Evolutionary conservation across 441 rosid species (phyloP).

Genomic region (Populus hybrid): DNA sequence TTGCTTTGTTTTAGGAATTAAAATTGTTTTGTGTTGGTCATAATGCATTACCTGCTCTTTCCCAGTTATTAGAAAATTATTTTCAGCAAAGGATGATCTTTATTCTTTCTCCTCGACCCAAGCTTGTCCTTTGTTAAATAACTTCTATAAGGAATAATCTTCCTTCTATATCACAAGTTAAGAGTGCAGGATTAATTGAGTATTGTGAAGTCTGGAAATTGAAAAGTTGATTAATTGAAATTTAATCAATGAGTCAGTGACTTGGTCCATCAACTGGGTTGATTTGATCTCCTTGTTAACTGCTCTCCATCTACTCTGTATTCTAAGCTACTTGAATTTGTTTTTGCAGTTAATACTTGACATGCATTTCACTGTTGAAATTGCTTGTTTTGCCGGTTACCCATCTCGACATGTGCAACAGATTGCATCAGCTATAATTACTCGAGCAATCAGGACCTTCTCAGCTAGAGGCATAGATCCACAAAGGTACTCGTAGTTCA

Average conservation of each 20-base stretch:
- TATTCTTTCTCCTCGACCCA: not conserved
- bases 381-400: conserved; percentile 94
- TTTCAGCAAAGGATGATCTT: not conserved
- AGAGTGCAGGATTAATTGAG: not conserved
- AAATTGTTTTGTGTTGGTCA: not conserved
- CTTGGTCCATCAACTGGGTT: not conserved
- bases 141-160: not conserved
- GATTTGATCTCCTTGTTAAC: not conserved
- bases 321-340: not conserved
- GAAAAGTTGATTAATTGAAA: not conserved
- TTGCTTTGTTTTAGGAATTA: not conserved
- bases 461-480: conserved; percentile 79
- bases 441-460: conserved; percentile 75
- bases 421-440: conserved; percentile 81
- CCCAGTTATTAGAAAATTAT: not conserved
- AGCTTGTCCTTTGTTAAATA: not conserved
- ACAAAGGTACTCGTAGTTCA: conserved; percentile 50
- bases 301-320: not conserved
- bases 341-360: conserved; percentile 81
- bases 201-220: not conserved
- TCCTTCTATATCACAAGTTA: not conserved
- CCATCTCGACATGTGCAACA: conserved; percentile 79
- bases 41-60: not conserved
- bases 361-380: conserved; percentile 98
- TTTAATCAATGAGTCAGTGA: not conserved